Evolutionary conservation across 108 stramenopile species (phyloP).

Genomic region (Skeletonema costatum): DNA sequence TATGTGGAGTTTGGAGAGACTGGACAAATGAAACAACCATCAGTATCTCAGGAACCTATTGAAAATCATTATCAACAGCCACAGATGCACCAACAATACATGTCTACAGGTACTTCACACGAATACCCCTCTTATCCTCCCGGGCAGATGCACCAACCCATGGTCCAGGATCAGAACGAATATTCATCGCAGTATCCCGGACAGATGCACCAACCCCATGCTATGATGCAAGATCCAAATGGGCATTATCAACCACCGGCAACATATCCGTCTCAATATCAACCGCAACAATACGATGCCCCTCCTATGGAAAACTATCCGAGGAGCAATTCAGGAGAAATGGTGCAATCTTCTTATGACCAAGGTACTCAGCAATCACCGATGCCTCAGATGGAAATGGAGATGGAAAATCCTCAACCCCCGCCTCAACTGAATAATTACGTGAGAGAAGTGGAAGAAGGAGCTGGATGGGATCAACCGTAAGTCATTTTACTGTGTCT

Average conservation of each 20-base stretch:
- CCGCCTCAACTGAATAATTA: not conserved
- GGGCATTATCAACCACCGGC: not conserved
- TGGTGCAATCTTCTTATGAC: constrained; percentile 9
- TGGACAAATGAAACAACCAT: constrained; percentile 4
- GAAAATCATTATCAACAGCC: not conserved
- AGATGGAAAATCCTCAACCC: not conserved
- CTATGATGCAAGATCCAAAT: not conserved
- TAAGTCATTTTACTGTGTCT: constrained; percentile 6
- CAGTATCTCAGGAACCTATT: not conserved
- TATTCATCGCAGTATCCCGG: constrained; percentile 14
- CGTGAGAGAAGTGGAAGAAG: constrained; percentile 37
- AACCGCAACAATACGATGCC: constrained; percentile 17
- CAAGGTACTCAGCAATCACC: constrained; percentile 4
- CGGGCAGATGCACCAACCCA: constrained; percentile 11
- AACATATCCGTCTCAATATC: not conserved
- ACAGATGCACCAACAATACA: constrained; percentile 17
- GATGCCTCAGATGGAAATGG: constrained; percentile 18
- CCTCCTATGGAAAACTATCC: constrained; percentile 12
- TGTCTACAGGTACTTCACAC: not conserved
- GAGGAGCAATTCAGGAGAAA: constrained; percentile 2
- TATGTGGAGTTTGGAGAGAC: constrained; percentile 43
- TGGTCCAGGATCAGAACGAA: constrained; percentile 18
- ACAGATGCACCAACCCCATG: not conserved
- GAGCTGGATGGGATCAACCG: constrained; percentile 43
- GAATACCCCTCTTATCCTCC: not conserved